A percentile compares a stretch with the other conserved stretches of the same genome.
Conservation (phyloP, 306 rosid species). For the Psophocarpus tetragonolobus region DNA sequence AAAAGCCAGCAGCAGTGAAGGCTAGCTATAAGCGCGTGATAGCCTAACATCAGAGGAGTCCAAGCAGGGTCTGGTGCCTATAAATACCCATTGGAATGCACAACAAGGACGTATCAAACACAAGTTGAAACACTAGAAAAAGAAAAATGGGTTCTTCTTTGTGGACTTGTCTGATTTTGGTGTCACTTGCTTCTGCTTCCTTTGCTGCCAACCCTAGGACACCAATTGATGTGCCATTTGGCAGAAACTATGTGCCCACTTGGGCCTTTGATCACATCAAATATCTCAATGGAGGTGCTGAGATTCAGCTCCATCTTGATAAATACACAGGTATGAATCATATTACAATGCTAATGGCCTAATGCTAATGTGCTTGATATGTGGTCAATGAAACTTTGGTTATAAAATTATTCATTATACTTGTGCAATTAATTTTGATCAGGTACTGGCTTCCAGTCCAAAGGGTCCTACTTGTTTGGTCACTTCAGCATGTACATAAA, state of each 20-base stretch:
- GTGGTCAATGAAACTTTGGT: neutral
- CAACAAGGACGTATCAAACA: neutral
- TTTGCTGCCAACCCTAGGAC: slow-evolving; percentile 44
- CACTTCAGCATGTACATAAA: slow-evolving; percentile 81
- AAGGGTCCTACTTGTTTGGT: slow-evolving; percentile 80
- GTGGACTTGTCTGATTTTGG: slow-evolving; percentile 35
- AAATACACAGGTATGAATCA: slow-evolving; percentile 64
- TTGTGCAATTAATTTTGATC: neutral
- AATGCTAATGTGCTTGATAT: neutral
- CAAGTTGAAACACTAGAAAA: slow-evolving; percentile 20
- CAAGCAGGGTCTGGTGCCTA: slow-evolving; percentile 18
- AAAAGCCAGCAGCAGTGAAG: slow-evolving; percentile 19
- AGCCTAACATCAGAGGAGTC: neutral
- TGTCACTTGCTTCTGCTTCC: slow-evolving; percentile 35
- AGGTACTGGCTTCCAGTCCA: slow-evolving; percentile 89
- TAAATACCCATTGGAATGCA: slow-evolving; percentile 9
- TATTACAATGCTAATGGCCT: neutral
- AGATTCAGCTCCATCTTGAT: slow-evolving; percentile 69
- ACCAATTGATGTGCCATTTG: slow-evolving; percentile 66
- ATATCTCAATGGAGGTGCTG: slow-evolving; percentile 65
- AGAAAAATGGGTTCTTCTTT: slow-evolving; percentile 40
- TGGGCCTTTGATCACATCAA: slow-evolving; percentile 91
- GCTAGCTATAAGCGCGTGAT: slow-evolving; percentile 13
- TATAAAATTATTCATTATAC: neutral
- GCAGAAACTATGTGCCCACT: slow-evolving; percentile 73